These are phyloP conservation scores for Diphasiastrum complanatum DNA, from an alignment of 83 land plant species.

Conservation along the genomic window DNA sequence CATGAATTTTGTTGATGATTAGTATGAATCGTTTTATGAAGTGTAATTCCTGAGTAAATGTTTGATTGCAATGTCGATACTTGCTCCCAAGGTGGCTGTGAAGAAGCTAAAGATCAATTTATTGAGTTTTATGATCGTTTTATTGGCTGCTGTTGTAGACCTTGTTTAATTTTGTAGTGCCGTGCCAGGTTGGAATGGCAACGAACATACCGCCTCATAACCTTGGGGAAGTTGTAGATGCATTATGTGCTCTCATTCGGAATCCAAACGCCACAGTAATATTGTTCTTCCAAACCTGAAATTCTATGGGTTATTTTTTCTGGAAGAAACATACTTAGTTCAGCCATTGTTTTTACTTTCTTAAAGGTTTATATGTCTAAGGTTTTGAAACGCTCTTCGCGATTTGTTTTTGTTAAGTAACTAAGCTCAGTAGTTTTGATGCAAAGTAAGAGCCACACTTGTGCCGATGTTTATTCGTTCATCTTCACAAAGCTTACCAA, in stretches of 20 bases:
- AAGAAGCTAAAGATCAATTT: not conserved
- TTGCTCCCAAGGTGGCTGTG: too few relatives aligned
- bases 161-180: not conserved
- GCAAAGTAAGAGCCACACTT: too few relatives aligned
- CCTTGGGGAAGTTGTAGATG: conserved; percentile 91
- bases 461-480: too few relatives aligned
- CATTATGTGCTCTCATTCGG: conserved; percentile 67
- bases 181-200: conserved; percentile 91
- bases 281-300: not conserved
- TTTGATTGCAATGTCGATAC: too few relatives aligned
- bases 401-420: too few relatives aligned
- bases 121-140: not conserved
- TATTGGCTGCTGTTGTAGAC: not conserved
- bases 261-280: conserved; percentile 86
- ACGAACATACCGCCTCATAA: conserved; percentile 97
- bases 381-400: too few relatives aligned
- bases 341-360: not conserved
- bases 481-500: too few relatives aligned
- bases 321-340: not conserved
- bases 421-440: too few relatives aligned
- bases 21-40: too few relatives aligned
- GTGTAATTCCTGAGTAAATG: too few relatives aligned
- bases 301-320: not conserved
- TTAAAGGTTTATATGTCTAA: not conserved
- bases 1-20: too few relatives aligned